Evolutionary conservation across 2,329 filamentous ascomycete species (phyloP).

Genomic region (Chalara sp.): DNA sequence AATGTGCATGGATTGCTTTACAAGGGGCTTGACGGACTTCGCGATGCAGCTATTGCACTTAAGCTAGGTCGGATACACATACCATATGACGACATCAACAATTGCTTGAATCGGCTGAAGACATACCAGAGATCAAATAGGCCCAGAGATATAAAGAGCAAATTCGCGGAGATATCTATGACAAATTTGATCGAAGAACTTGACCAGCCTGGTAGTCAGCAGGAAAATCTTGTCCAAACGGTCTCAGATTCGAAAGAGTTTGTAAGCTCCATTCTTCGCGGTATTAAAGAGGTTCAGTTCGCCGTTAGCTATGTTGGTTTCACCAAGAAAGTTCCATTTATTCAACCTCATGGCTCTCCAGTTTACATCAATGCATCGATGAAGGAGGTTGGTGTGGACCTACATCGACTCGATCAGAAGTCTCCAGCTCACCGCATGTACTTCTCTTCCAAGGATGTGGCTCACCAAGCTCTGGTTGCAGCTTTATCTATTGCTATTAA

Average conservation of each 20-base stretch:
- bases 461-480: conserved; percentile 87
- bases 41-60: conserved; percentile 82
- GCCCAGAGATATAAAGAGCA: conserved; percentile 23
- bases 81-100: conserved; percentile 77
- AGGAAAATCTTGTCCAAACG: conserved; percentile 66
- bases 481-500: conserved; percentile 90
- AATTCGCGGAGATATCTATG: conserved; percentile 57
- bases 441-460: conserved; percentile 85
- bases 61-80: conserved; percentile 89
- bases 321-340: conserved; percentile 68
- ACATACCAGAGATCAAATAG: conserved; percentile 30
- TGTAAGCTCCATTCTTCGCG: conserved; percentile 78
- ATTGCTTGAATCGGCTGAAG: conserved; percentile 53
- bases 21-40: conserved; percentile 75
- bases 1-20: conserved; percentile 91
- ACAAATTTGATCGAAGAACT: conserved; percentile 70
- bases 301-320: conserved; percentile 86
- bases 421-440: conserved; percentile 98
- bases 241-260: conserved; percentile 93
- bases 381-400: conserved; percentile 91
- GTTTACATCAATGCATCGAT: conserved; percentile 83
- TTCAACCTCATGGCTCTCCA: conserved; percentile 61
- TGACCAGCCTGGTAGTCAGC: conserved; percentile 51
- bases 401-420: conserved; percentile 84
- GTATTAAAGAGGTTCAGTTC: conserved; percentile 94